Conservation (phyloP, 495 filamentous ascomycete genomes). For the Penicillium pancosmium region DNA sequence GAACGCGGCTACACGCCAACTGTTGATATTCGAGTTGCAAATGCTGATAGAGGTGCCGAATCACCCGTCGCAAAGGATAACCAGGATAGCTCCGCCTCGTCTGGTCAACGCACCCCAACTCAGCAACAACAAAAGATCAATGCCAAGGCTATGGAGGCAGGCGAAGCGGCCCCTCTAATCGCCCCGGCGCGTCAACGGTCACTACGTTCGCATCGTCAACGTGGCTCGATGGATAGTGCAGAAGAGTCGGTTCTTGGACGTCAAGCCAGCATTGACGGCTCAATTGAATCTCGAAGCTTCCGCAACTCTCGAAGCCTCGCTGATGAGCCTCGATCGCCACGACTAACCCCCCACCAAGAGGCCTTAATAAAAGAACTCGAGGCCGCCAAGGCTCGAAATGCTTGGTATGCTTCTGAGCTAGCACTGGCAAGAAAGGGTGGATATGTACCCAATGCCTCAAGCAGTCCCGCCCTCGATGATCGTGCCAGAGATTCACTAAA, state of each 20-base stretch:
- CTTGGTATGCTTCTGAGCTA: conserved; percentile 96
- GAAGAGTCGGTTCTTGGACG: conserved; percentile 50
- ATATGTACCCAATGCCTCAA: conserved; percentile 73
- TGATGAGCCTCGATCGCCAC: conserved; percentile 50
- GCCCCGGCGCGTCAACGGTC: conserved; percentile 49
- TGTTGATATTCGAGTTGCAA: conserved; percentile 50
- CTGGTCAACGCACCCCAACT: conserved; percentile 67
- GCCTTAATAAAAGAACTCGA: conserved; percentile 81
- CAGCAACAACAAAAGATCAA: conserved; percentile 46
- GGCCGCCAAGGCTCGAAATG: conserved; percentile 77
- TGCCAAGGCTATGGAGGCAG: conserved; percentile 52
- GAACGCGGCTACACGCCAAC: conserved; percentile 52
- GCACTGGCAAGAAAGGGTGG: conserved; percentile 86
- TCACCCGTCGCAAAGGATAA: conserved; percentile 59
- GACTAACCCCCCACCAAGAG: conserved; percentile 51
- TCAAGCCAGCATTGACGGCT: conserved; percentile 47
- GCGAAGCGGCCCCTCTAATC: conserved; percentile 50
- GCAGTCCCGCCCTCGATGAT: conserved; percentile 75
- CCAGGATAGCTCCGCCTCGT: conserved; percentile 47
- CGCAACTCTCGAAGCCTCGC: conserved; percentile 42
- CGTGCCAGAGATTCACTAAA: conserved; percentile 73
- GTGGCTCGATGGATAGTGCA: conserved; percentile 47
- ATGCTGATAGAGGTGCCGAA: conserved; percentile 52
- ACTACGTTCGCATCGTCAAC: conserved; percentile 43
- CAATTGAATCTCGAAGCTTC: conserved; percentile 42